Percentiles rank a stretch among this genome's conserved stretches.
These are phyloP conservation scores for Zygnema cylindricum DNA, from an alignment of 139 green algal genomes.

Conservation along the genomic window DNA sequence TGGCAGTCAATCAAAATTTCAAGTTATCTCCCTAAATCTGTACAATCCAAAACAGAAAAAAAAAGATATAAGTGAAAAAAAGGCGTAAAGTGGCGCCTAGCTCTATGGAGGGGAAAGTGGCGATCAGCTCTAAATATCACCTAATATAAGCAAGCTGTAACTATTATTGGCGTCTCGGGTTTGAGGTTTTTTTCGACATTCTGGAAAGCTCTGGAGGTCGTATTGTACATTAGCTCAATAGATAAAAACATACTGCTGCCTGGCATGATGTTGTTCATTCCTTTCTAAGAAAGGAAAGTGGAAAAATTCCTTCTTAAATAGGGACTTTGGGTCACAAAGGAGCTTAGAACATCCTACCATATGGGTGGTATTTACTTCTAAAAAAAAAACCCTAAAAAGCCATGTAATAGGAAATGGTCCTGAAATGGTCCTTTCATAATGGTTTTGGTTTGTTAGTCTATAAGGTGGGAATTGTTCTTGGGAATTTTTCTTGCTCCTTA, in stretches of 20 bases:
- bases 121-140: no score
- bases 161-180: no score
- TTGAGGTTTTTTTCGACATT: no score
- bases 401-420: background rate
- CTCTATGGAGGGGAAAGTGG: no score
- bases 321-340: background rate
- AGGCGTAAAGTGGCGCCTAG: no score
- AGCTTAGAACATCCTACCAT: background rate
- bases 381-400: background rate
- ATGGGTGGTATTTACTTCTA: background rate
- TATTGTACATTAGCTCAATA: no score
- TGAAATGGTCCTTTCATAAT: background rate
- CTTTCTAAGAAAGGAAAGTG: background rate
- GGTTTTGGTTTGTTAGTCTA: background rate
- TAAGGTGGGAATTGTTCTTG: background rate
- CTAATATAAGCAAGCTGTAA: no score
- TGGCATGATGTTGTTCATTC: background rate
- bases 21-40: background rate
- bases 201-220: no score
- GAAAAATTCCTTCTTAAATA: background rate
- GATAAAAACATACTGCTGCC: no score
- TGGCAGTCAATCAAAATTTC: background rate
- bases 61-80: background rate
- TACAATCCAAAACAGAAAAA: background rate
- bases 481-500: no score